Base-by-base conservation (phyloP, 495 filamentous ascomycete species). In the Tuber umbilicatum region DNA sequence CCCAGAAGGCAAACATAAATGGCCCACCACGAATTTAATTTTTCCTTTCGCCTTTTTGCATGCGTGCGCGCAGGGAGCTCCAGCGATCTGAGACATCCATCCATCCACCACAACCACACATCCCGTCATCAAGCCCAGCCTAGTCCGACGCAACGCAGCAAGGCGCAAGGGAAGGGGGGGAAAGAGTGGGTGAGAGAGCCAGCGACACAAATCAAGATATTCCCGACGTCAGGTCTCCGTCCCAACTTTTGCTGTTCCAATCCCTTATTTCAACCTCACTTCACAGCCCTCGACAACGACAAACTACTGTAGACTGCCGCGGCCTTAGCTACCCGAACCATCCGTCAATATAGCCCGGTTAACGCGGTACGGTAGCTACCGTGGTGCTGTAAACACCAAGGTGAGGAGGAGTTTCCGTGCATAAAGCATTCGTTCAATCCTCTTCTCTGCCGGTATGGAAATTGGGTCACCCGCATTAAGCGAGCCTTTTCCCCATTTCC, bases 81-180 rank as follows among this genome's bases (percentile, higher is more conserved):
- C 77, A 72, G 75, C 77, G 77, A 79, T 79, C 77, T 79, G 75
- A 79, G 77, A 79, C 77, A 79, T 37, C 73, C 76, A 78, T 73
- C 71, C 77, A 78, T 50, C 47, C 45, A 50, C 47, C 76, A 73
- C 67, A 55, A 72, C 73, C 75, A 75, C 72, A 27, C 69, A 64
- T 74, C 70, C 76, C 39, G 71, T 74, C 76, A 78, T 76, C 75
- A 31, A 60, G 27, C 50, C 50, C 50, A 78, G 72, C 71, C 45
- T 72, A 73, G 75, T 64, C 73, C 31, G 50, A 77, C 73, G 43
- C 69, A 77, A 39, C 70, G 69, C 45, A 69, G 72, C 75, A 71
- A 77, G 75, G 73, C 74, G 76, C 73, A 74, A 71, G 55, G 68
- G 50, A 31, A 31, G 23, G 47, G 47, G 10, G 47, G 23, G n/a